Conservation (phyloP, 129 eudicot genomes). For the Saussurea involucrata region DNA sequence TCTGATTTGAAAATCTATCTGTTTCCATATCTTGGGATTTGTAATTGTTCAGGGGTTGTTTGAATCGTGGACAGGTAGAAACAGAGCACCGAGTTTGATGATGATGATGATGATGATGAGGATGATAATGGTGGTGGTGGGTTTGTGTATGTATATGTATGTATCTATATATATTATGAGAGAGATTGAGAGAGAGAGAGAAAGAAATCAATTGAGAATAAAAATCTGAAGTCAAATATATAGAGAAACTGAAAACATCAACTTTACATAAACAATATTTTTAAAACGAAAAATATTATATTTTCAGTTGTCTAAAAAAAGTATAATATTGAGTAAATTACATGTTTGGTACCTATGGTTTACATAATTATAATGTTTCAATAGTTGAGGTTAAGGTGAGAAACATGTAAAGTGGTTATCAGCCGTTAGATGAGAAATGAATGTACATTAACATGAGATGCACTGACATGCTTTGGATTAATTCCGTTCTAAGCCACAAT, state of each 20-base stretch:
- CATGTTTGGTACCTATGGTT: too few species aligned
- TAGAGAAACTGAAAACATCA: not conserved
- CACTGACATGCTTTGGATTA: too few species aligned
- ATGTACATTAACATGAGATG: too few species aligned
- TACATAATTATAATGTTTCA: too few species aligned
- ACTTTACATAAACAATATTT: not conserved
- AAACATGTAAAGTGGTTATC: too few species aligned
- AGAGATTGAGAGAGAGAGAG: not conserved
- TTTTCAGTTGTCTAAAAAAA: too few species aligned
- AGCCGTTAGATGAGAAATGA: too few species aligned
- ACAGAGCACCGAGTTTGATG: constrained; percentile 25
- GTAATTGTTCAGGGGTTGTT: constrained; percentile 4
- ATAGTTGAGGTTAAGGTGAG: too few species aligned
- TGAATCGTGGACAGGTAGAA: constrained; percentile 6
- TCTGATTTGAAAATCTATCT: not conserved
- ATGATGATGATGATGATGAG: not conserved
- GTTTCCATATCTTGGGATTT: constrained; percentile 5
- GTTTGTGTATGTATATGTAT: not conserved
- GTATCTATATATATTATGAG: not conserved
- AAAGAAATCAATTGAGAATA: not conserved
- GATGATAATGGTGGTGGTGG: not conserved
- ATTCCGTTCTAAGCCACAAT: too few species aligned
- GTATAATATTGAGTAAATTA: too few species aligned
- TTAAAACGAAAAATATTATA: not conserved
- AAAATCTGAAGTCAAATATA: not conserved